phyloP scores from a whole-genome alignment of 495 filamentous ascomycete genomes.

The Apiosordaria backusii region DNA sequence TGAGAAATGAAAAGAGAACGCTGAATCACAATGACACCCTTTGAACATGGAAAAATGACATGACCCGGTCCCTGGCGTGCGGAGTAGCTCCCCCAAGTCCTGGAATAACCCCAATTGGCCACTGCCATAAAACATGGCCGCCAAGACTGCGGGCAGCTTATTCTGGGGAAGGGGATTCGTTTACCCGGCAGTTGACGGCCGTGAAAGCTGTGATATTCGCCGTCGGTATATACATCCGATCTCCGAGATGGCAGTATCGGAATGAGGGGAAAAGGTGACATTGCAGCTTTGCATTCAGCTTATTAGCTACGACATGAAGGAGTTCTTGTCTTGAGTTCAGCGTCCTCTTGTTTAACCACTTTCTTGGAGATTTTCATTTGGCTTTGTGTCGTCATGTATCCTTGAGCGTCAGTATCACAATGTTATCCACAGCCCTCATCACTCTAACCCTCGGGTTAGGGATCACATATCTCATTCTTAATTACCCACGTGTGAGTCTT shows the following conservation, averaged over 20 bases:
- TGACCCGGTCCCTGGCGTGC: neutral
- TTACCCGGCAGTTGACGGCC: neutral
- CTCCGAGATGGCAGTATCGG: neutral
- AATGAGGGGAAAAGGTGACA: neutral
- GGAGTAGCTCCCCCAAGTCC: neutral
- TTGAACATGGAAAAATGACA: neutral
- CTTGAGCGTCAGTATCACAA: neutral
- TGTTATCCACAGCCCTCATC: neutral
- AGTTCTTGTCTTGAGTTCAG: neutral
- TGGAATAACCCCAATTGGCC: neutral
- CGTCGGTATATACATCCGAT: neutral
- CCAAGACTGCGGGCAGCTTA: neutral
- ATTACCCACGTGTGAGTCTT: neutral
- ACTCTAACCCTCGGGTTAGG: neutral
- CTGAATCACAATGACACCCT: neutral
- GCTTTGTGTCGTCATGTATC: neutral
- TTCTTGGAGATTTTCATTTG: neutral
- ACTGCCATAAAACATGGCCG: neutral
- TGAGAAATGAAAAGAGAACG: neutral
- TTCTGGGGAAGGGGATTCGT: neutral
- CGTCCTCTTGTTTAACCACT: neutral
- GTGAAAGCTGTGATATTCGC: neutral
- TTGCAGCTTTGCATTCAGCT: neutral
- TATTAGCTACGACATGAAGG: neutral
- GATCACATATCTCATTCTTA: neutral